Base-by-base conservation (phyloP, 768 basidiomycete species). In the Kwoniella dejecticola region DNA sequence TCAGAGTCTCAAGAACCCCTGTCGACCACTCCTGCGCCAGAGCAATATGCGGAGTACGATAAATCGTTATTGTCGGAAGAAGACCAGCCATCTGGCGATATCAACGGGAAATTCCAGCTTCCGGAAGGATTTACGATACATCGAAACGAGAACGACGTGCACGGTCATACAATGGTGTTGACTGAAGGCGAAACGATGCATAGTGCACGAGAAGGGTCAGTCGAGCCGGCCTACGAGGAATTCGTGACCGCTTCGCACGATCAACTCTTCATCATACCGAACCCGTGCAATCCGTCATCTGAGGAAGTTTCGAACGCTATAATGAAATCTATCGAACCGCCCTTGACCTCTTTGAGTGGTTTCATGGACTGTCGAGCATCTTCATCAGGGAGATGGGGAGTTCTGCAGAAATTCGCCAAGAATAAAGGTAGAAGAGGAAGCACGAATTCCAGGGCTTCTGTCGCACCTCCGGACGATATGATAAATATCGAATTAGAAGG, bases 261-360 rank as follows among this genome's bases (percentile, higher is more conserved):
- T 2, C 11, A 42, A n/a, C 36, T 36, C 15, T 15, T 40, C 36
- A 33, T 31, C 17, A 87, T 89, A 19, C 83, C 87, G 2, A 94
- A 95, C 69, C 92, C 93, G 5, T 95, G 92, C 81, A 88, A 90
- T 77, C 89, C 94, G 2, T 89, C 88, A 69, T 87, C 90, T 63
- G 82, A 84, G 3, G 77, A 84, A 1, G 85, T 90, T 55, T 70
- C 91, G 23, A 81, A 84, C 0, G 81, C 83, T 0, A 76, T 94
- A 10, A 81, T 98, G 23, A 84, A 86, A 3, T 83, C 57, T 0
- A 64, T 75, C 15, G 69, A 76, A 83, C 58, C 83, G 86, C 60
- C 85, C 84, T 52, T 79, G 81, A 82, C 52, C 5, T 36, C 62
- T 0, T 66, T 77, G 7, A 62, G 72, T 2, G 68, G 70, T 27